Evolutionary conservation across 139 green algal genomes (phyloP), one percentile per base, ranked within the genome.

Genomic region (Chlamydomonas urium): DNA sequence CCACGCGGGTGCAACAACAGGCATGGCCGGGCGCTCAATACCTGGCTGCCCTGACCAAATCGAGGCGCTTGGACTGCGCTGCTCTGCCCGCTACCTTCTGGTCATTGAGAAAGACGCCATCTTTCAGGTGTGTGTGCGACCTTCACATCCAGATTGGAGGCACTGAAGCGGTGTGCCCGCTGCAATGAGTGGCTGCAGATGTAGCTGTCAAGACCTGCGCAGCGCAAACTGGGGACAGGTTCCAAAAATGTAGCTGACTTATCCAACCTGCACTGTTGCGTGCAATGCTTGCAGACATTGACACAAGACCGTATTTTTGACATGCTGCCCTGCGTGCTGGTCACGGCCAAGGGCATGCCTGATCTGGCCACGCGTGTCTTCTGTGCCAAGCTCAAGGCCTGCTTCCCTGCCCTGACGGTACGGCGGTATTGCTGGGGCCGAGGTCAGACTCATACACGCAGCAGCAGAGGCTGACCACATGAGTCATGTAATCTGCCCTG

Each of bases 31-130:
- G 10, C 53, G 53, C 17, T 17, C 59, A n/a, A 47, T 67, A 6
- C 33, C 59, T 38, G 59, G 59, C 19, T 24, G 21, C 33, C 24
- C 38, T 6, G 10, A 6, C 14, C 5, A 4, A 14, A 47, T 67
- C 14, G 14, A 67, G 4, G 14, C 59, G 4, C 31, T 47, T 4
- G 19, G 5, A 4, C n/a, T 70, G 37, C 31, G 63, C 14, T 70
- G 36, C 36, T 38, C 63, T 56, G 63, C 63, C 4, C 5, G 24
- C 23, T 70, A 70, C 60, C 67, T 95, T 19, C 56, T 95, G 10
- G 77, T 95, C 8, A 72, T 95, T 1, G 89, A 95, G 74, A 95
- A 94, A 76, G 90, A 96, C 37, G 82, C 90, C 0, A 74, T 96
- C 3, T 96, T 96, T 42, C 85, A 94, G 71, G 60, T 45, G 29